phyloP scores from a whole-genome alignment of 1,284 basidiomycete genomes.

The Ceratobasidium sp. region DNA sequence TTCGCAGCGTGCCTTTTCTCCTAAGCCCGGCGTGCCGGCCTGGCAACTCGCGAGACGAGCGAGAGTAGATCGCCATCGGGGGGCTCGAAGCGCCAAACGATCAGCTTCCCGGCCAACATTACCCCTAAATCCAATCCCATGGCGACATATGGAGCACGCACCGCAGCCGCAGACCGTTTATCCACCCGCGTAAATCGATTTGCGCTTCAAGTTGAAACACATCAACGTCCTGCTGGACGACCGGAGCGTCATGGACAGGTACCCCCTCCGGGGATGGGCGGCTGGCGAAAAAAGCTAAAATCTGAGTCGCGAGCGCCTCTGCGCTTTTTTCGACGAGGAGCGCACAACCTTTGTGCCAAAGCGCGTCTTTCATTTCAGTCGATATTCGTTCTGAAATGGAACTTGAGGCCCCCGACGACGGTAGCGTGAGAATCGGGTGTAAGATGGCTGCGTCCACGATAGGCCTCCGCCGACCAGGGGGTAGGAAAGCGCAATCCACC shows the following conservation, averaged over 20 bases:
- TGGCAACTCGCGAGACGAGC: background rate
- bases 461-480: constrained; percentile 19
- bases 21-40: background rate
- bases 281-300: background rate
- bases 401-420: background rate
- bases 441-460: constrained; percentile 12
- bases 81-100: background rate
- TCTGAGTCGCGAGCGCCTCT: background rate
- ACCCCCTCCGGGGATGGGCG: background rate
- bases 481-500: background rate
- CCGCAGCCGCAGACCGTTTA: constrained; percentile 4
- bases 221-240: background rate
- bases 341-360: constrained; percentile 10
- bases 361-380: background rate
- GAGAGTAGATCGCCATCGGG: background rate
- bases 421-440: constrained; percentile 18
- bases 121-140: constrained; percentile 14
- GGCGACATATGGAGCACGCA: constrained; percentile 9
- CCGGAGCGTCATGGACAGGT: background rate
- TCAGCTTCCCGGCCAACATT: background rate
- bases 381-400: constrained; percentile 6
- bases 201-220: constrained; percentile 15
- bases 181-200: constrained; percentile 5
- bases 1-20: background rate
- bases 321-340: background rate